These are phyloP conservation scores for Dichomitus squalens DNA, from an alignment of 1,284 basidiomycete genomes.

Conservation along the genomic window DNA sequence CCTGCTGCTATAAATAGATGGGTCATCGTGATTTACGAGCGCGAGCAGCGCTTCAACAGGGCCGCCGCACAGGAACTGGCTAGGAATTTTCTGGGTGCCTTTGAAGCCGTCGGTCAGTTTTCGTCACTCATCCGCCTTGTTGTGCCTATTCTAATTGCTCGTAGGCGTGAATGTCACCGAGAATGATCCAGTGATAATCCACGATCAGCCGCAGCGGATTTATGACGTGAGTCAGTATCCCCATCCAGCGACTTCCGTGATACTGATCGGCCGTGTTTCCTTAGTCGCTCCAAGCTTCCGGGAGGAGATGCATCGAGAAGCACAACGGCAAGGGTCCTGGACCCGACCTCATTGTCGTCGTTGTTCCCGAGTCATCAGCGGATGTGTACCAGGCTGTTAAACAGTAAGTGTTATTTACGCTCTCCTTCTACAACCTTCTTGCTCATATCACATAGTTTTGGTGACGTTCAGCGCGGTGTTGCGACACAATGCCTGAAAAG, in stretches of 20 bases:
- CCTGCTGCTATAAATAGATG: constrained; percentile 55
- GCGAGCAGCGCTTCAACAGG: constrained; percentile 52
- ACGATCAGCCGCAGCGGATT: constrained; percentile 53
- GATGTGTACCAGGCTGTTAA: constrained; percentile 77
- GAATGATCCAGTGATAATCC: constrained; percentile 45
- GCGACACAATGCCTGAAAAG: constrained; percentile 76
- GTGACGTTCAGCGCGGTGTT: constrained; percentile 46
- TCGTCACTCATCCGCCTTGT: not conserved
- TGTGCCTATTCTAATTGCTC: not conserved
- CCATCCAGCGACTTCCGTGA: no score
- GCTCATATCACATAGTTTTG: constrained; percentile 12
- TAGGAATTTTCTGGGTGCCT: constrained; percentile 46
- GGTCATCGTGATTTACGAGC: constrained; percentile 65
- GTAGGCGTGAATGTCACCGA: constrained; percentile 55
- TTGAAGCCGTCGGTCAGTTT: constrained; percentile 56
- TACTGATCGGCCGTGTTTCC: no score
- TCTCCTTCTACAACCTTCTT: not conserved
- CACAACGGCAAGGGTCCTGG: constrained; percentile 29
- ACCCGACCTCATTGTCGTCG: constrained; percentile 63
- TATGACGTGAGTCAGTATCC: constrained; percentile 38
- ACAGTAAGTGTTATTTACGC: constrained; percentile 54
- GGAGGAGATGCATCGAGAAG: constrained; percentile 43
- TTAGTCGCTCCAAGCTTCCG: constrained; percentile 26
- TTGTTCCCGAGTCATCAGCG: constrained; percentile 73
- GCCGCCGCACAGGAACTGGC: constrained; percentile 51